Evolutionary conservation across 139 green algal genomes (phyloP), one percentile per base, ranked within the genome.

Genomic region (Ostreobium quekettii): DNA sequence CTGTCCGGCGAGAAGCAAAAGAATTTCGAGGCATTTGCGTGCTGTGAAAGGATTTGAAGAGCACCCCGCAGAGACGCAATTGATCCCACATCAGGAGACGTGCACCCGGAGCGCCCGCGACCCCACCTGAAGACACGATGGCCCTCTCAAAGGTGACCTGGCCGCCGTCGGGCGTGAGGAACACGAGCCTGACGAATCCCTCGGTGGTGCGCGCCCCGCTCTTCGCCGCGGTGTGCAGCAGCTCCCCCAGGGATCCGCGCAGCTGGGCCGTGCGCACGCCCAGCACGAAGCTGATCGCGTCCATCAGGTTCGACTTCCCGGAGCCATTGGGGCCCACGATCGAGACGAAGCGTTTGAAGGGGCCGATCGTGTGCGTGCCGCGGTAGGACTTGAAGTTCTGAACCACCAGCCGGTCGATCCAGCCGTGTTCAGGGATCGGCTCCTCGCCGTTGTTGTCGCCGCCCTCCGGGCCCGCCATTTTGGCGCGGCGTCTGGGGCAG

Each of bases 271-370:
- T 94, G 5, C 74, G 78, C 30, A 98, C 87, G 38, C 94, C 94
- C 59, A 98, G 82, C 26, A 99, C 94, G 77, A 99, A 99, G 76
- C 81, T 91, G 69, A 98, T 97, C 29, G 94, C 92, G 64, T 99
- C 94, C 93, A 98, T 98, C 1, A 99, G 75, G 72, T 99, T 99
- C 36, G 80, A 92, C 74, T 99, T 99, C 42, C 94, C 94, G 48
- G 78, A 85, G 39, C 94, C 94, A 72, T 93, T 87, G 5, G 94
- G 93, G 0, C 94, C 94, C 46, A 99, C 89, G 4, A 99, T 83
- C 2, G 90, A 88, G 33, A 90, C 98, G 73, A 99, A 97, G 33
- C 85, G 61, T 31, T 83, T 80, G 77, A 98, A 98, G 3, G 93
- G 93, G 2, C 93, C 93, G 31, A 99, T 95, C 2, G 73, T 48